phyloP scores from a whole-genome alignment of 495 filamentous ascomycete species.

The Jackrogersella minutella region DNA sequence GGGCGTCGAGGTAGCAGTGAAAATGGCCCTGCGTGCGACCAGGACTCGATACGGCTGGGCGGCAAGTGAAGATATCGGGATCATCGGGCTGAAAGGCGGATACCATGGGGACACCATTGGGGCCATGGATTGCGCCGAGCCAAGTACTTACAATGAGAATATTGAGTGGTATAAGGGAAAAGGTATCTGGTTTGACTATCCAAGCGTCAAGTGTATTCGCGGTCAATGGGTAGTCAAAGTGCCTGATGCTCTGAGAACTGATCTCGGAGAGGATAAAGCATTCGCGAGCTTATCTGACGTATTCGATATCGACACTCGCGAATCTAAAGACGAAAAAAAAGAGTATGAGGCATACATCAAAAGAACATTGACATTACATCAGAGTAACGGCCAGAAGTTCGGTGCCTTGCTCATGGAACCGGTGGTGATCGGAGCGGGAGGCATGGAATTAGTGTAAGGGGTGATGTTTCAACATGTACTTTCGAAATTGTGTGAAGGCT shows the following conservation, averaged over 20 bases:
- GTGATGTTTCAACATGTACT: neutral
- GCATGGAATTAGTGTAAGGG: constrained; percentile 77
- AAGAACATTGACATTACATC: constrained; percentile 57
- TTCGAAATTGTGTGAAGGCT: neutral
- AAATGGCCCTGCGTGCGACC: constrained; percentile 76
- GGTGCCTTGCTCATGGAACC: constrained; percentile 80
- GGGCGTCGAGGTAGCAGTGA: constrained; percentile 79
- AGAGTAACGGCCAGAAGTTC: constrained; percentile 67
- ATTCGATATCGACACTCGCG: constrained; percentile 66
- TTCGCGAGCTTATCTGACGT: constrained; percentile 64
- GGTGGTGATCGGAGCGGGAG: constrained; percentile 76
- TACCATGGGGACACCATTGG: constrained; percentile 87
- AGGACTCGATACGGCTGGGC: constrained; percentile 70
- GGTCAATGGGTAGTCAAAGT: constrained; percentile 70
- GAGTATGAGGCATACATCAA: constrained; percentile 67
- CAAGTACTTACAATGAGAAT: constrained; percentile 74
- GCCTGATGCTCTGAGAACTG: constrained; percentile 55
- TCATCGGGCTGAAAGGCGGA: constrained; percentile 75
- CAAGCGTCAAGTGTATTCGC: constrained; percentile 67
- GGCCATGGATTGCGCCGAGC: constrained; percentile 80
- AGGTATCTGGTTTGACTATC: constrained; percentile 80
- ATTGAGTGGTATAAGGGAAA: constrained; percentile 81
- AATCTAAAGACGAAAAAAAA: constrained; percentile 48
- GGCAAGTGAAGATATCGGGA: constrained; percentile 58
- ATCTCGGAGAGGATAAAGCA: constrained; percentile 54